Conservation (phyloP, 257 asterid genomes). For the Petrea volubilis region DNA sequence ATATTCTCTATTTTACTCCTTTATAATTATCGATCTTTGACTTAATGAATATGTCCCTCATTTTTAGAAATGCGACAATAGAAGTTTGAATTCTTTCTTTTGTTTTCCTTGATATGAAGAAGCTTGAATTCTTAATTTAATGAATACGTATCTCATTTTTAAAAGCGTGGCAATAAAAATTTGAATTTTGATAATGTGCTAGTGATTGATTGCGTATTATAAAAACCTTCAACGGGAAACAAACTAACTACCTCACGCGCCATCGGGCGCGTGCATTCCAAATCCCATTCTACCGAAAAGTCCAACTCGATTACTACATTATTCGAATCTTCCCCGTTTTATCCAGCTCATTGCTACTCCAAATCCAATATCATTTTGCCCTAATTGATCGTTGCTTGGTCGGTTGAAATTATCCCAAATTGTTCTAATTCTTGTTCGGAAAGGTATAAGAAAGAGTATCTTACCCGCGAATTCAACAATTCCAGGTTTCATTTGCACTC, state of each 20-base stretch:
- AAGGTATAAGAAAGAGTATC: neutral
- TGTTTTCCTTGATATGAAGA: too few relatives aligned
- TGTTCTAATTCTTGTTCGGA: neutral
- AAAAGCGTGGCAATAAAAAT: too few relatives aligned
- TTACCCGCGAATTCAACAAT: conserved; percentile 17
- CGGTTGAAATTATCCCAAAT: neutral
- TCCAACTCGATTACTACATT: neutral
- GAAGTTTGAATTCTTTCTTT: too few relatives aligned
- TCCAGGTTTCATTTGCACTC: conserved; percentile 25
- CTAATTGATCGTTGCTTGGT: neutral
- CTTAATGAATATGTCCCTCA: too few relatives aligned
- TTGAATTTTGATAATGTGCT: too few relatives aligned
- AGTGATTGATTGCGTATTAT: too few relatives aligned
- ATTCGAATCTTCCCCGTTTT: conserved; percentile 22
- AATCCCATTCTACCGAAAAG: neutral
- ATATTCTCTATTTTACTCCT: too few relatives aligned
- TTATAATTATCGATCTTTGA: too few relatives aligned
- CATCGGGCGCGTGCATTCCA: neutral
- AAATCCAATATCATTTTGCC: neutral
- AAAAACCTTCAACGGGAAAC: too few relatives aligned
- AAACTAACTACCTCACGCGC: conserved; percentile 3
- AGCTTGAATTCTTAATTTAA: too few relatives aligned
- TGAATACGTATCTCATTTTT: too few relatives aligned
- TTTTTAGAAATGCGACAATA: too few relatives aligned
- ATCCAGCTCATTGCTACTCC: conserved; percentile 31